Conservation (phyloP, 2,329 filamentous ascomycete species). For the Talaromyces piceae region DNA sequence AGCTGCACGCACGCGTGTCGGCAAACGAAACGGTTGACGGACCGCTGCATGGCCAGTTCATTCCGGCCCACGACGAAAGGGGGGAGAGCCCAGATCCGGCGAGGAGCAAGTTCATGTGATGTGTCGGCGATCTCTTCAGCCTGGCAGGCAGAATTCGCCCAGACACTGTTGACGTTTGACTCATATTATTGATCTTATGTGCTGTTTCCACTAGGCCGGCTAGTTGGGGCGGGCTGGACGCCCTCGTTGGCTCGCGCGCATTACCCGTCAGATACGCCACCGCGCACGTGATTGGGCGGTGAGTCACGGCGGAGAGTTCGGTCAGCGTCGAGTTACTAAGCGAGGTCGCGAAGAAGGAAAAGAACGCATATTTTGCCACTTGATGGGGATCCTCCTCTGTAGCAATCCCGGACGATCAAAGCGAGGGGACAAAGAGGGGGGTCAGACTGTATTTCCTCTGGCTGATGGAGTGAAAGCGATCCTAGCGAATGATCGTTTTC, state of each 20-base stretch:
- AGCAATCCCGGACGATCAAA: too few relatives aligned
- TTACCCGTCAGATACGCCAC: not conserved
- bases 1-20: not conserved
- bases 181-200: not conserved
- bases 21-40: not conserved
- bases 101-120: not conserved
- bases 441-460: too few relatives aligned
- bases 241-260: not conserved
- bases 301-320: not conserved
- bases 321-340: not conserved
- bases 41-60: not conserved
- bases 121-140: not conserved
- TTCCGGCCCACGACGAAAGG: not conserved
- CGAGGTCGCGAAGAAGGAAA: not conserved
- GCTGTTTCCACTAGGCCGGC: not conserved
- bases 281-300: not conserved
- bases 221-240: too few relatives aligned
- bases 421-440: too few relatives aligned
- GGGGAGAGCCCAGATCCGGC: not conserved
- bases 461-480: too few relatives aligned
- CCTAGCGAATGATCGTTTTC: too few relatives aligned
- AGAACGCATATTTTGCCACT: not conserved
- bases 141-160: not conserved
- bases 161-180: too few relatives aligned
- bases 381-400: too few relatives aligned